Conservation (phyloP, 1,284 basidiomycete genomes). For the Ustilago loliicola region DNA sequence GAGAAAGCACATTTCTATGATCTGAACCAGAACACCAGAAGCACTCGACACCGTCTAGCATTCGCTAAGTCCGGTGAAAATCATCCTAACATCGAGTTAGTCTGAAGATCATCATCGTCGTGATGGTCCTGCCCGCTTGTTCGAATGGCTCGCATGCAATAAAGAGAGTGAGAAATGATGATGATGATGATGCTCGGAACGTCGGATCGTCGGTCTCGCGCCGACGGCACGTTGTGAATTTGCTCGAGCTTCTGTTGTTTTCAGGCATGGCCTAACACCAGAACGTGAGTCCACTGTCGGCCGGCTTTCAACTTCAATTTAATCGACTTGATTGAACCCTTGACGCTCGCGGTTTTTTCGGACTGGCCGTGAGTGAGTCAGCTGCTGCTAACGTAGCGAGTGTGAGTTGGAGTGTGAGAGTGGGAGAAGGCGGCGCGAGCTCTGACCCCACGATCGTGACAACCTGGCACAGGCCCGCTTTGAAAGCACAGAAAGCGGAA, state of each 20-base stretch:
- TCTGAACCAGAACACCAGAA: neutral
- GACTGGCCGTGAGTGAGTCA: neutral
- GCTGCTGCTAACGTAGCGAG: neutral
- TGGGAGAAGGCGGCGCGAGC: neutral
- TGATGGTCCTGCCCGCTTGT: no score
- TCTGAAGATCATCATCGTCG: no score
- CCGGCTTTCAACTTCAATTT: conserved; percentile 9
- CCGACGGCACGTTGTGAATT: neutral
- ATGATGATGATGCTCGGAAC: conserved; percentile 7
- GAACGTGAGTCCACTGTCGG: neutral
- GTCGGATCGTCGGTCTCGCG: conserved; percentile 25
- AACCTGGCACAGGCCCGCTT: conserved; percentile 5
- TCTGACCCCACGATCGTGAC: conserved; percentile 24
- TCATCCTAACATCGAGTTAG: no score
- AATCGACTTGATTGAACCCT: conserved; percentile 1
- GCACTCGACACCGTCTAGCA: neutral
- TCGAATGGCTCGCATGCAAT: no score
- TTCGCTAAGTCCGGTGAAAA: neutral
- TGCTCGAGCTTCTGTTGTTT: neutral
- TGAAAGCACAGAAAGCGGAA: conserved; percentile 42
- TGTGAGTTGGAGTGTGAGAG: neutral
- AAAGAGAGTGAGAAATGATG: no score
- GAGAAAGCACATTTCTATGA: no score
- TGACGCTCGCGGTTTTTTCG: conserved; percentile 21
- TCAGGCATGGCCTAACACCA: neutral